Base-by-base conservation (phyloP, 208 protist species). In the Crithidia fasciculata region DNA sequence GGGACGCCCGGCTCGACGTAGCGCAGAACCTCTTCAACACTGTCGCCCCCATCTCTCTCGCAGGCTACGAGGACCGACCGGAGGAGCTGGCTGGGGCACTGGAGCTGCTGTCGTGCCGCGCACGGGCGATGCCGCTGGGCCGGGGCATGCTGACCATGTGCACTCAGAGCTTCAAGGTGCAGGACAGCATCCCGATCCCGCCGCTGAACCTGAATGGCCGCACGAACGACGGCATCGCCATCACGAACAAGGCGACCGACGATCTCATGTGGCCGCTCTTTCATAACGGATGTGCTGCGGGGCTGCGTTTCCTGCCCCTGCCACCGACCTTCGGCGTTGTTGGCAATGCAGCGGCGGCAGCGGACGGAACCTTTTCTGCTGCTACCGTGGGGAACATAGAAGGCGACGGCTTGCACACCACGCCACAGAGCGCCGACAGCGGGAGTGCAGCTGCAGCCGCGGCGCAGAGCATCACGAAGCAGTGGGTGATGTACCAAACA, bases 401-500 rank as follows among this genome's bases (percentile, higher is more conserved):
- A 28, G 28, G 28, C 28, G 45, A 49, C 12, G 45, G 45, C 45
- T 49, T 13, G 45, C 45, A 13, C 45, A 49, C 45, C 9, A 8
- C 12, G 2, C 12, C 45, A 8, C 45, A 49, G 12, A 49, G 45
- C 9, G 28, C 28, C 28, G 28, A 28, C 28, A 28, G 28, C 1
- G 28, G 28, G 28, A 47, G 45, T 5, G 10, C 39, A 18, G 44
- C n/a, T 39, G 60, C 40, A 4, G 45, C 47, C 16, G 60, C 69
- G 8, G 69, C 71, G 67, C 59, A 62, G 79, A 88, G 41, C 18
- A 86, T 94, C 64, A 93, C 88, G 52, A 79, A 88, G 5, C 87
- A 96, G 71, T 94, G 89, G 88, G 79, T 96, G n/a, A 80, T 96
- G 61, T 94, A 96, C 76, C 92, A 96, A 61, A 94, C 87, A n/a